phyloP scores from a whole-genome alignment of 1,139 yeast species.

The Pichia sp. region DNA sequence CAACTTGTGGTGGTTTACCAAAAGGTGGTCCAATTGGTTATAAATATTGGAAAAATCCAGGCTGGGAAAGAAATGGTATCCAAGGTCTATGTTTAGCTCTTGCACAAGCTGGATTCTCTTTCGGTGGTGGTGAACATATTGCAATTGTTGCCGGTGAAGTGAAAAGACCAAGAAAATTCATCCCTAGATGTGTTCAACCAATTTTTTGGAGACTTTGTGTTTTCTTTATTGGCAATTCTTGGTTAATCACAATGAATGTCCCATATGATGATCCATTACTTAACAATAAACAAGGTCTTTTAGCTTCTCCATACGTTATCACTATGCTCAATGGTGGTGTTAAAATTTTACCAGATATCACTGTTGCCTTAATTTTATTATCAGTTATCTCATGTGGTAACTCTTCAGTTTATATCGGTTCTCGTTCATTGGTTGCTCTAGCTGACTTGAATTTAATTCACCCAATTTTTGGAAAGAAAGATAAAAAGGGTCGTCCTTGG shows the following conservation, averaged over 20 bases:
- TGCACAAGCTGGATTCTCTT: constrained; percentile 34
- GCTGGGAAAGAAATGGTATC: constrained; percentile 31
- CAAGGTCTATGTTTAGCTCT: constrained; percentile 18
- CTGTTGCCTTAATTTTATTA: constrained; percentile 47
- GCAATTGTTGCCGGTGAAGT: constrained; percentile 53
- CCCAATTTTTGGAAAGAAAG: constrained; percentile 41
- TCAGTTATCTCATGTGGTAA: constrained; percentile 52
- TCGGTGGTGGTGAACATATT: constrained; percentile 48
- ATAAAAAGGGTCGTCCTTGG: constrained; percentile 45
- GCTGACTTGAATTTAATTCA: constrained; percentile 39
- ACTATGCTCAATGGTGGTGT: constrained; percentile 21
- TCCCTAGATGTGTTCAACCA: constrained; percentile 45
- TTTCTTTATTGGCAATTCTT: constrained; percentile 41
- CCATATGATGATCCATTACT: constrained; percentile 18
- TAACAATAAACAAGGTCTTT: constrained; percentile 14
- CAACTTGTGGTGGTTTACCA: constrained; percentile 62
- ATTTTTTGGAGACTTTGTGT: constrained; percentile 45
- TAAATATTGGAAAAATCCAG: constrained; percentile 64
- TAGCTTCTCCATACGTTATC: constrained; percentile 20
- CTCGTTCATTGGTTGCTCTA: constrained; percentile 49
- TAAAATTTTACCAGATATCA: constrained; percentile 9
- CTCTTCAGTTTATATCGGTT: constrained; percentile 51
- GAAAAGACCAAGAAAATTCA: constrained; percentile 43
- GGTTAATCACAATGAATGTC: constrained; percentile 41
- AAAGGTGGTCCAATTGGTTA: constrained; percentile 54